Evolutionary conservation across 2,329 filamentous ascomycete genomes (phyloP).

Genomic region (Ceratocystiopsis sp.): DNA sequence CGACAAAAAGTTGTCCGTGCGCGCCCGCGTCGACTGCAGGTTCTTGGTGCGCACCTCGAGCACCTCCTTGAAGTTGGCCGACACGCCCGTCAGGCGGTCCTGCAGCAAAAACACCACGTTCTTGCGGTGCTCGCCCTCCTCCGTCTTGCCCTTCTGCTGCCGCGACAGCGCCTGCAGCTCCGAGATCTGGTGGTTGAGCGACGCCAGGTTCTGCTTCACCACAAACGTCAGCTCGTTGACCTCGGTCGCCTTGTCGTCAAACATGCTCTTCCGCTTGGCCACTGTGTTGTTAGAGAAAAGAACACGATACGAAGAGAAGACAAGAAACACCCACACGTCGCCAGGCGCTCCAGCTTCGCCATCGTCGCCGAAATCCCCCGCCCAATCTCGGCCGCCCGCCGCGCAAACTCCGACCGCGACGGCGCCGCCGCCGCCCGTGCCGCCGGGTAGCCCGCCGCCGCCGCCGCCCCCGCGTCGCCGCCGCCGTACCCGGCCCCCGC

Average conservation of each 20-base stretch:
- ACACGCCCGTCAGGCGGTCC: slow-evolving; percentile 81
- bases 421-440: slow-evolving; percentile 32
- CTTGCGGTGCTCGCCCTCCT: slow-evolving; percentile 91
- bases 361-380: slow-evolving; percentile 83
- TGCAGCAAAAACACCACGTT: slow-evolving; percentile 88
- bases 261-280: slow-evolving; percentile 90
- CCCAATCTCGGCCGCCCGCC: slow-evolving; percentile 80
- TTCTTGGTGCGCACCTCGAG: slow-evolving; percentile 94
- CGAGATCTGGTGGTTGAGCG: slow-evolving; percentile 70
- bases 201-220: slow-evolving; percentile 16
- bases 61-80: slow-evolving; percentile 92
- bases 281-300: slow-evolving; percentile 20
- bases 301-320: slow-evolving; percentile 27
- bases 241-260: slow-evolving; percentile 91
- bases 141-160: slow-evolving; percentile 54
- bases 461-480: slow-evolving; percentile 41
- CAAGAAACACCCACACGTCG: slow-evolving; percentile 30
- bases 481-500: neutral
- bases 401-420: slow-evolving; percentile 64
- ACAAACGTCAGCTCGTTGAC: slow-evolving; percentile 95
- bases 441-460: slow-evolving; percentile 40
- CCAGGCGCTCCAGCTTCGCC: slow-evolving; percentile 85
- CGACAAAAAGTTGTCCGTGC: slow-evolving; percentile 94
- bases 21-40: slow-evolving; percentile 79
- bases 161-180: slow-evolving; percentile 61